phyloP scores from a whole-genome alignment of 2,329 filamentous ascomycete species.

The Xylaria sp. region DNA sequence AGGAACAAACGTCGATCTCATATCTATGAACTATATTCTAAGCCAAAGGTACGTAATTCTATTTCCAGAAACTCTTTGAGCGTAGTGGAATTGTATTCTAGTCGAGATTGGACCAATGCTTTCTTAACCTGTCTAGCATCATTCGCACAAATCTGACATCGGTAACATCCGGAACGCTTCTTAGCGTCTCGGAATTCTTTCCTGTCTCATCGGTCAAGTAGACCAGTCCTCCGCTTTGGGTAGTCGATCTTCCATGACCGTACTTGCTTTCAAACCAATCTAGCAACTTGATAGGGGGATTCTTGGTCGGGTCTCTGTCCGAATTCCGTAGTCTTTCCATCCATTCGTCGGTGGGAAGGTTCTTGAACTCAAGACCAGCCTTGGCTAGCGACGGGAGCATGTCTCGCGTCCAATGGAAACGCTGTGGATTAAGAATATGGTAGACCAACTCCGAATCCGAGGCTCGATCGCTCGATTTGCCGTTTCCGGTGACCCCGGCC shows the following conservation, averaged over 20 bases:
- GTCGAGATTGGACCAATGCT: slow-evolving; percentile 9
- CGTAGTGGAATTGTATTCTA: background rate
- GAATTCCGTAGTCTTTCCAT: slow-evolving; percentile 56
- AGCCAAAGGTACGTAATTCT: background rate
- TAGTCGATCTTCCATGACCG: slow-evolving; percentile 54
- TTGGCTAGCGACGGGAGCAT: slow-evolving; percentile 62
- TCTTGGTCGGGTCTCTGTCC: slow-evolving; percentile 60
- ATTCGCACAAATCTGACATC: slow-evolving; percentile 21
- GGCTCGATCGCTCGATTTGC: slow-evolving; percentile 24
- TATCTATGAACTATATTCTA: background rate
- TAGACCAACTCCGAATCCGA: slow-evolving; percentile 53
- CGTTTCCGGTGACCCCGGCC: slow-evolving; percentile 38
- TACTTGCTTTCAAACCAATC: slow-evolving; percentile 65
- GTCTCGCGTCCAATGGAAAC: slow-evolving; percentile 63
- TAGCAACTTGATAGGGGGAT: slow-evolving; percentile 63
- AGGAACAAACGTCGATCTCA: background rate
- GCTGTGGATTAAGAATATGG: slow-evolving; percentile 63
- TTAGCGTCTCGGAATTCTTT: slow-evolving; percentile 19
- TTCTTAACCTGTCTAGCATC: slow-evolving; percentile 25
- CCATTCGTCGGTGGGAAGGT: slow-evolving; percentile 59
- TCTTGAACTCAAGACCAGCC: slow-evolving; percentile 58
- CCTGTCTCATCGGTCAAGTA: slow-evolving; percentile 28
- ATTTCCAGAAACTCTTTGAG: background rate
- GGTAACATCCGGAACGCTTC: slow-evolving; percentile 26
- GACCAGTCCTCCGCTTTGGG: slow-evolving; percentile 41